Evolutionary conservation across 192 early-diverging fungal genomes (phyloP), one percentile per base, ranked within the genome.

Genomic region (Backusella tarrabulga): DNA sequence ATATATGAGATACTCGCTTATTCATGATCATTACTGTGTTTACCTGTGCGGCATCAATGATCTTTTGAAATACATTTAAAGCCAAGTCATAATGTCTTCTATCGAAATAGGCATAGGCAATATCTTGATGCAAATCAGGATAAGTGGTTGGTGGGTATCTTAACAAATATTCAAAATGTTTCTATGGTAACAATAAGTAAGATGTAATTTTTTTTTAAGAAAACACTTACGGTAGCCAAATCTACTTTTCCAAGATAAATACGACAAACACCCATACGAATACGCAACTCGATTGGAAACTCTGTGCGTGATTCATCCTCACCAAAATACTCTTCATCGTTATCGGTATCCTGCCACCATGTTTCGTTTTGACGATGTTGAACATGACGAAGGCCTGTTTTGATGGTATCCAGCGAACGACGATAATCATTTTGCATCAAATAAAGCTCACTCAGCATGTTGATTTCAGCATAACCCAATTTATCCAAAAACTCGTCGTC

Each of bases 371-470:
- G 87, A 50, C 95, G 87, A 14, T 87, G 81, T 74, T 96, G 94
- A 2, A 96, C 74, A 56, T 91, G 86, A 34, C 94, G 85, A 0
- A 89, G 80, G 21, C 92, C 94, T 3, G 80, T 85, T 72, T 95
- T 93, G 72, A 98, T 90, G 34, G 90, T 87, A 19, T 83, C 80
- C 1, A 96, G 79, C 5, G 91, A 90, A 56, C 87, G 86, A 56
- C 93, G 91, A 77, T 94, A 96, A 71, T 97, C 93, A 44, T 88
- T 87, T 34, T 87, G 81, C 73, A 94, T 87, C 19, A 98, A 87
- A 71, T 96, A 96, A 14, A 98, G 81, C 75, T 98, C 96, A 41
- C 91, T 90, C 66, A 97, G 80, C 85, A 95, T 94, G 80, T 96
- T 93, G 34, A 99, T 77, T 70, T 97, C 97, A 40, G 95, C 88